Percentiles rank a stretch among this genome's conserved stretches.
These are phyloP conservation scores for Sordariomycetes sp. DNA, from an alignment of 2,329 filamentous ascomycete genomes.

Conservation along the genomic window DNA sequence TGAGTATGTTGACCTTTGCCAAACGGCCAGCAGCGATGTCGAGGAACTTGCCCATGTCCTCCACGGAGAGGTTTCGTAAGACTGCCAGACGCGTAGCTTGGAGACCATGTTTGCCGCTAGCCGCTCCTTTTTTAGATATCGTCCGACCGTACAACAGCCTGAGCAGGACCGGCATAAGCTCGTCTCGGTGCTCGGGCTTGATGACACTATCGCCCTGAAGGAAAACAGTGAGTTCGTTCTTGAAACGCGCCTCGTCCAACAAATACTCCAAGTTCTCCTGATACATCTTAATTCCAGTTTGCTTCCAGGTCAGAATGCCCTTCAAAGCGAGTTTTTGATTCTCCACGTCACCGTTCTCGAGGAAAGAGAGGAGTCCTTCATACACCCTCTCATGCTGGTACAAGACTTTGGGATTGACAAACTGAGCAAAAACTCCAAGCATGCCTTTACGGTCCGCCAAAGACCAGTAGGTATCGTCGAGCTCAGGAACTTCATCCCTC, in stretches of 20 bases:
- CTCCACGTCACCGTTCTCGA: conserved; percentile 83
- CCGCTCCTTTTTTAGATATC: conserved; percentile 69
- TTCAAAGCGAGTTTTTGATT: conserved; percentile 80
- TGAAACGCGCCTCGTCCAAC: conserved; percentile 83
- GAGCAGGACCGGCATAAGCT: conserved; percentile 78
- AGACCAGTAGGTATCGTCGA: conserved; percentile 48
- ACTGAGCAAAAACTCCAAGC: conserved; percentile 72
- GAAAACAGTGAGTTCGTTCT: conserved; percentile 87
- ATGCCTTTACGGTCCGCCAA: conserved; percentile 77
- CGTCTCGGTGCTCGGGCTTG: conserved; percentile 59
- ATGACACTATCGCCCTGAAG: conserved; percentile 69
- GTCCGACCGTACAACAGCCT: conserved; percentile 83
- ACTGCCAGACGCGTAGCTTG: conserved; percentile 74
- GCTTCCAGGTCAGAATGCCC: conserved; percentile 83
- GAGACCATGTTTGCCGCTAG: conserved; percentile 71
- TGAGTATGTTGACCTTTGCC: conserved; percentile 48
- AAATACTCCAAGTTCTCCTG: conserved; percentile 79
- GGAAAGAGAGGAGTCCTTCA: conserved; percentile 60
- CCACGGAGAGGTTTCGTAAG: conserved; percentile 64
- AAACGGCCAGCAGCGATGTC: conserved; percentile 71
- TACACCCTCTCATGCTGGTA: conserved; percentile 73
- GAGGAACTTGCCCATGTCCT: conserved; percentile 73
- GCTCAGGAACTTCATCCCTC: conserved; percentile 21
- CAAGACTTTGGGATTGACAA: conserved; percentile 76
- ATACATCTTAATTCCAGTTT: conserved; percentile 64